Evolutionary conservation across 2,329 filamentous ascomycete genomes (phyloP).

Genomic region (Xylaria sp.): DNA sequence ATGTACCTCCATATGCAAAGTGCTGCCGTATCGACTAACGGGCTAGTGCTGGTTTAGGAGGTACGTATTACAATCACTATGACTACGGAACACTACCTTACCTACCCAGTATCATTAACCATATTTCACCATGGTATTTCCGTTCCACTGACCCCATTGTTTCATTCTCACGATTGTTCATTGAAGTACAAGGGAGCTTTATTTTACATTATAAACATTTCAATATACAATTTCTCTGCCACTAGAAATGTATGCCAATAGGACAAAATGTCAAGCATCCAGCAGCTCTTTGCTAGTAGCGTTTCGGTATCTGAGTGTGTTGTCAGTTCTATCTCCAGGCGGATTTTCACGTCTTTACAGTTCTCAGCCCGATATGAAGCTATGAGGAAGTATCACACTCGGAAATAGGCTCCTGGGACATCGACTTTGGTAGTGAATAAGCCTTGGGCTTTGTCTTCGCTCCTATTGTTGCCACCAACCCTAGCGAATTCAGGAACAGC

Average conservation of each 20-base stretch:
- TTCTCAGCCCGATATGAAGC: neutral
- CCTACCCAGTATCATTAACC: too few species aligned
- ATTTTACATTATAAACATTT: neutral
- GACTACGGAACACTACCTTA: too few species aligned
- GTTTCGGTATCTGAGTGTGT: neutral
- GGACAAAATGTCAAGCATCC: neutral
- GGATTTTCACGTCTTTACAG: neutral
- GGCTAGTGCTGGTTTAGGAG: neutral
- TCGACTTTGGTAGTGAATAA: conserved; percentile 47
- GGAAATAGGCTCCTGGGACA: conserved; percentile 42
- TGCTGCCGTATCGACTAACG: neutral
- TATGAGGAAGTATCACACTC: conserved; percentile 2
- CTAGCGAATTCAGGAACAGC: conserved; percentile 24
- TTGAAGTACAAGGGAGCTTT: neutral
- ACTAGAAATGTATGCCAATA: neutral
- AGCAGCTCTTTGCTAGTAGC: neutral
- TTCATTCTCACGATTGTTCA: neutral
- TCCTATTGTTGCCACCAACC: neutral
- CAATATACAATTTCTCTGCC: neutral
- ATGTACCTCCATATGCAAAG: conserved; percentile 3
- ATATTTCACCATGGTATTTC: neutral
- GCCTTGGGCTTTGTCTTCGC: conserved; percentile 10
- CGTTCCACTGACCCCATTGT: neutral
- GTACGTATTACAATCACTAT: neutral
- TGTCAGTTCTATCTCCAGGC: neutral